A percentile compares a stretch with the other conserved stretches of the same genome.
phyloP scores from a whole-genome alignment of 2,329 filamentous ascomycete species.

The Ceratocystis diversiconidia region DNA sequence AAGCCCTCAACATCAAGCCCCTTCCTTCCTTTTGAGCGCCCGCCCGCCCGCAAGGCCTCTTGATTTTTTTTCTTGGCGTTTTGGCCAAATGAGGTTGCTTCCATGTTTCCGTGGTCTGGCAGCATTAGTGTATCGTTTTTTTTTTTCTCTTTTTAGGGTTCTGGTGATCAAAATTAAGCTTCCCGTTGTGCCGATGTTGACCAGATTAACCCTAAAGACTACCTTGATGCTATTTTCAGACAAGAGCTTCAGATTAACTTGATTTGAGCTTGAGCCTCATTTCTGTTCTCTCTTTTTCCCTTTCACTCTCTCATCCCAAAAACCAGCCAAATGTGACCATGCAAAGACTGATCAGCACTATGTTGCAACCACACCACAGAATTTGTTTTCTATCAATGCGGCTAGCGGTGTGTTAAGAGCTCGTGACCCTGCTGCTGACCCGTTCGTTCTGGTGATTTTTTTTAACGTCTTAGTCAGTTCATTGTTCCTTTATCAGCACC shows the following conservation, averaged over 20 bases:
- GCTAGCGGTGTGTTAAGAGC: not conserved
- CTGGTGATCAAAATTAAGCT: not conserved
- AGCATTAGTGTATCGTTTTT: not conserved
- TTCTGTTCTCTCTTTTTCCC: not conserved
- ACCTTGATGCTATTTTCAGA: not conserved
- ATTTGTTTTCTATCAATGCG: not conserved
- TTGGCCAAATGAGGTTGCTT: not conserved
- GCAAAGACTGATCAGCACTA: not conserved
- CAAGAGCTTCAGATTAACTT: not conserved
- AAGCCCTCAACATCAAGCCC: not conserved
- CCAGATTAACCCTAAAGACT: not conserved
- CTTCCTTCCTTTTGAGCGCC: not conserved
- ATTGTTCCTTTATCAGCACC: slow-evolving; percentile 1
- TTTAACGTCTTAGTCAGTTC: not conserved
- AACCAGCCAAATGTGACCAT: not conserved
- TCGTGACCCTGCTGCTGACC: not conserved
- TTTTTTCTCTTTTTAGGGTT: not conserved
- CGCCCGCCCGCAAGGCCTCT: not conserved
- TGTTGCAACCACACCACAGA: not conserved
- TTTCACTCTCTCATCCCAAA: not conserved
- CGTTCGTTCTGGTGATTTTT: not conserved
- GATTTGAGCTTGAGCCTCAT: not conserved
- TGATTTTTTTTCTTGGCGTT: not conserved
- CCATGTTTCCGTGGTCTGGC: slow-evolving; percentile 10
- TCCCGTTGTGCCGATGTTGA: not conserved